These are phyloP conservation scores for Blakeslea trispora DNA, from an alignment of 371 early-diverging fungal species.

Conservation along the genomic window DNA sequence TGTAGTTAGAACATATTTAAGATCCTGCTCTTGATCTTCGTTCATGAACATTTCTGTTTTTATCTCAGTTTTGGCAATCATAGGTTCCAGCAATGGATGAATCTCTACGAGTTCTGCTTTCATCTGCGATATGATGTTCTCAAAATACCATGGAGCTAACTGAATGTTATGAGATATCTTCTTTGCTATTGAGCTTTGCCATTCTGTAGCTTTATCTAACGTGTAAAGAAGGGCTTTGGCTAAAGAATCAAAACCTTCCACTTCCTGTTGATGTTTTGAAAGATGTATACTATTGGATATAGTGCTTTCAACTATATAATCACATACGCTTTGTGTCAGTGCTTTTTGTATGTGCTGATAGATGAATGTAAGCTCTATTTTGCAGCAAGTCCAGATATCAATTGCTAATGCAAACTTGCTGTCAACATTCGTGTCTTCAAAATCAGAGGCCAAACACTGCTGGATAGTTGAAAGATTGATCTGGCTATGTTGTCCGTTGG, in stretches of 20 bases:
- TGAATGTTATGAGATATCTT: constrained; percentile 28
- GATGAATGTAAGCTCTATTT: constrained; percentile 54
- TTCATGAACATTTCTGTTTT: constrained; percentile 3
- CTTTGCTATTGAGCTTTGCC: constrained; percentile 61
- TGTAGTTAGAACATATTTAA: too few species aligned
- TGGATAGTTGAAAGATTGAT: constrained; percentile 9
- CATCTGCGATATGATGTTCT: constrained; percentile 37
- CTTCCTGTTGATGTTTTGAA: not conserved
- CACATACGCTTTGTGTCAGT: constrained; percentile 65
- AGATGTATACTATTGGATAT: constrained; percentile 13
- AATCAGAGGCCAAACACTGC: constrained; percentile 26
- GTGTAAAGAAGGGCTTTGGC: constrained; percentile 18
- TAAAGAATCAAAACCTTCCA: constrained; percentile 7
- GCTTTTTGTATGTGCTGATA: constrained; percentile 52
- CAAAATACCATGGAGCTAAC: constrained; percentile 46
- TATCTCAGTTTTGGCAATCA: constrained; percentile 25
- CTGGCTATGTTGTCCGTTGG: not conserved
- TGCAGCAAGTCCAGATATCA: constrained; percentile 75
- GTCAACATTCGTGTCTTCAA: constrained; percentile 14
- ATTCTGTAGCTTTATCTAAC: constrained; percentile 47
- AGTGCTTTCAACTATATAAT: constrained; percentile 67
- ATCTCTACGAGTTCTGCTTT: constrained; percentile 33
- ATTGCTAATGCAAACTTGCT: constrained; percentile 48
- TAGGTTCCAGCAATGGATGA: constrained; percentile 28
- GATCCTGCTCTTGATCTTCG: not conserved